Base-by-base conservation (phyloP, 148 eudicot genomes). In the Pharnaceum exiguum region DNA sequence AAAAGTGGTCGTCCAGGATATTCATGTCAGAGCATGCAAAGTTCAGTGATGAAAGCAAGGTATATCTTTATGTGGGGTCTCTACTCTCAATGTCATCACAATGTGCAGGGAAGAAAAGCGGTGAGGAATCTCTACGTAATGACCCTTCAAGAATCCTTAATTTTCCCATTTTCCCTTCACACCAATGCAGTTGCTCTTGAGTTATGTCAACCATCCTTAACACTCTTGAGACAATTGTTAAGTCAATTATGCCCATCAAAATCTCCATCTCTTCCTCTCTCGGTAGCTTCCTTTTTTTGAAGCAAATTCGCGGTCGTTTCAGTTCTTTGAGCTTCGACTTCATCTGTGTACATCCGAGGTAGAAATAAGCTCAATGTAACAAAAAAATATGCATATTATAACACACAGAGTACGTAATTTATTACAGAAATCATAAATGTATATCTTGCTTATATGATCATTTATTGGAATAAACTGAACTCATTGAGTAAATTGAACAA, bases 91-190 rank as follows among this genome's bases (percentile, higher is more conserved):
- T 51, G 36, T 28, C 18, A 7, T 33, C 24, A n/a, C 73, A 81
- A 59, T 76, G 88, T 44, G 89, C 76, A 24, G 98, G 96, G 75
- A 87, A 83, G 71, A 91, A 91, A 78, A 91, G 98, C 12, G 98
- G 86, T 10, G 90, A 70, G 49, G 96, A 83, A 76, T 91, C 98
- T 81, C 98, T 83, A 8, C 70, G 81, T 30, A 88, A 50, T 63
- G 79, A 81, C 25, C 90, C 86, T 53, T 85, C 83, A 19, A 62
- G 55, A 13, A 85, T 66, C 70, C 66, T 77, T 42, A 83, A 71
- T 83, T 79, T 87, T 63, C 55, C 75, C 95, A 91, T 83, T 71
- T 91, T 91, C 55, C 78, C 80, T 72, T 85, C 90, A 78, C 96
- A 91, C 98, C 98, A 91, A 37, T 80, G 76, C 63, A 91, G 55